Evolutionary conservation across 805 yeast genomes (phyloP).

Genomic region (Candida morakotiae): DNA sequence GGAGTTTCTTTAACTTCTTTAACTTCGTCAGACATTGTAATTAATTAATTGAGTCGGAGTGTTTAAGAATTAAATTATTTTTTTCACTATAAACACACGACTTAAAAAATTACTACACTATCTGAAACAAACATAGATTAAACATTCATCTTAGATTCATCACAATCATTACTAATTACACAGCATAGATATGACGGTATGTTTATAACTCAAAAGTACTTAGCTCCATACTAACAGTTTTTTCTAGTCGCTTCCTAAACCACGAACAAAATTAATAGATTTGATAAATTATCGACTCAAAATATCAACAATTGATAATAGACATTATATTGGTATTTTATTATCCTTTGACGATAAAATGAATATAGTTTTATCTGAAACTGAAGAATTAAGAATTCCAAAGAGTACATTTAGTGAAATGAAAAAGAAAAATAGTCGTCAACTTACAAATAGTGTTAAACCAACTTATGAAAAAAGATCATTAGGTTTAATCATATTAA

Average conservation of each 20-base stretch:
- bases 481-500: constrained; percentile 74
- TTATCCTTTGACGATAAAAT: constrained; percentile 86
- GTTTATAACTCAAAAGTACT: no score
- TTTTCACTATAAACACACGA: not conserved
- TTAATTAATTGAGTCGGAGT: no score
- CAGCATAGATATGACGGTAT: no score
- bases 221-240: not conserved
- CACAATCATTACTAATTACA: not conserved
- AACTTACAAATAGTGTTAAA: constrained; percentile 25
- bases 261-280: constrained; percentile 47
- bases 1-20: not conserved
- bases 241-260: no score
- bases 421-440: constrained; percentile 17
- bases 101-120: not conserved
- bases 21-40: constrained; percentile 3
- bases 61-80: no score
- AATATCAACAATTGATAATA: constrained; percentile 71
- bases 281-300: constrained; percentile 70
- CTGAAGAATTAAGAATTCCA: constrained; percentile 78
- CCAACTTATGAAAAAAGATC: constrained; percentile 53
- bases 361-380: constrained; percentile 79
- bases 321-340: constrained; percentile 74
- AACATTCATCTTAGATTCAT: no score
- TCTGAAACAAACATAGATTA: no score
- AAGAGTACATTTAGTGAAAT: constrained; percentile 47